Evolutionary conservation across 768 basidiomycete genomes (phyloP).

Genomic region (Collybia sordida): DNA sequence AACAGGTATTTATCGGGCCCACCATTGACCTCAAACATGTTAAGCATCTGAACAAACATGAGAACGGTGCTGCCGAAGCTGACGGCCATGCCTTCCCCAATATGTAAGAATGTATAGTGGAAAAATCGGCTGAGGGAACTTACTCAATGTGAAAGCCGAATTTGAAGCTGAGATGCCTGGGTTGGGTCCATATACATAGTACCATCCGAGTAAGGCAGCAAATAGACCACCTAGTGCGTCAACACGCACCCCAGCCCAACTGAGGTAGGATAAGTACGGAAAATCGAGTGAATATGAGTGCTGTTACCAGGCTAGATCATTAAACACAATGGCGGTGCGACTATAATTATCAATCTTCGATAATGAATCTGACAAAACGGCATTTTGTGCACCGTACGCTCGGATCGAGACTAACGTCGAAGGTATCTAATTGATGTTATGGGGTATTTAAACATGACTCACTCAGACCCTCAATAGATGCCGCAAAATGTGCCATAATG

Average conservation of each 20-base stretch:
- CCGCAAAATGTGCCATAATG: conserved; percentile 37
- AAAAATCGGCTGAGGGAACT: conserved; percentile 29
- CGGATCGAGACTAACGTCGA: conserved; percentile 50
- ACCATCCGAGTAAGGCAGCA: conserved; percentile 51
- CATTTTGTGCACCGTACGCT: conserved; percentile 60
- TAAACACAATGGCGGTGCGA: conserved; percentile 44
- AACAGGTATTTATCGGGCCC: conserved; percentile 14
- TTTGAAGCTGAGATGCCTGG: conserved; percentile 42
- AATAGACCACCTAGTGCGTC: conserved; percentile 60
- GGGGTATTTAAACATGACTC: conserved; percentile 3
- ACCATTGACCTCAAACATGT: conserved; percentile 45
- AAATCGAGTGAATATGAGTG: too few relatives aligned
- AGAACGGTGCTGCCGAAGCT: conserved; percentile 58
- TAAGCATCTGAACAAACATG: conserved; percentile 41
- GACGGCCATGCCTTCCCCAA: conserved; percentile 24
- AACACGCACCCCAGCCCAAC: conserved; percentile 48
- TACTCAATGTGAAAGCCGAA: conserved; percentile 56
- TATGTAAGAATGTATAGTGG: neutral
- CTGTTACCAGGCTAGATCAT: conserved; percentile 37
- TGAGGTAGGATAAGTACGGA: conserved; percentile 14
- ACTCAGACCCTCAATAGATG: conserved; percentile 18
- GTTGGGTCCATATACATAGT: conserved; percentile 46
- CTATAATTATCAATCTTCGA: conserved; percentile 55
- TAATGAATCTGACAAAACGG: conserved; percentile 43
- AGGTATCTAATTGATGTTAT: neutral